phyloP scores from a whole-genome alignment of 345 rosid genomes.

The Arabis hirsuta region DNA sequence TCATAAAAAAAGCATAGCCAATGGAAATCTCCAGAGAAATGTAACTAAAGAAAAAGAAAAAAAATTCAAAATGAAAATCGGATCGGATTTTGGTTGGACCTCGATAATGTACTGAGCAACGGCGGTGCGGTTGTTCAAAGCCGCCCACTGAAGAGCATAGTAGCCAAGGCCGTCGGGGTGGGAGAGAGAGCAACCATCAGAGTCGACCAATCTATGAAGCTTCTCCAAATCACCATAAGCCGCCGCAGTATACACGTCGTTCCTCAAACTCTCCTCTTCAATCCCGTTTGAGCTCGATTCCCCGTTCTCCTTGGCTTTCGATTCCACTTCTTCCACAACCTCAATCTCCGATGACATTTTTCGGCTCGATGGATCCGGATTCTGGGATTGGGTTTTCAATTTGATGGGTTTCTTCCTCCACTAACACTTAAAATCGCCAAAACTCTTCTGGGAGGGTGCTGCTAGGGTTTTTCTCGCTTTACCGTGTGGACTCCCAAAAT shows the following conservation, averaged over 20 bases:
- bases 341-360: conserved; percentile 92
- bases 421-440: too few relatives aligned
- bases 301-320: conserved; percentile 39
- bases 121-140: conserved; percentile 79
- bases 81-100: conserved; percentile 30
- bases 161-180: conserved; percentile 80
- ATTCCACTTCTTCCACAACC: conserved; percentile 64
- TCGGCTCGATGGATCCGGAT: too few relatives aligned
- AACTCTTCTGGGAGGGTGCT: too few relatives aligned
- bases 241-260: conserved; percentile 86
- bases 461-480: too few relatives aligned
- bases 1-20: too few relatives aligned
- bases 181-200: conserved; percentile 73
- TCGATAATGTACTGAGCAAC: conserved; percentile 84
- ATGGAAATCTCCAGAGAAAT: too few relatives aligned
- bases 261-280: conserved; percentile 61
- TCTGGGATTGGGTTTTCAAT: too few relatives aligned
- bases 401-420: too few relatives aligned
- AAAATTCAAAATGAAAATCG: too few relatives aligned
- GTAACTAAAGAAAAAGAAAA: too few relatives aligned
- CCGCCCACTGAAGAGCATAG: conserved; percentile 88
- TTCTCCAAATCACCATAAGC: conserved; percentile 94
- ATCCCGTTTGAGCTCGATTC: conserved; percentile 38
- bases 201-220: conserved; percentile 84
- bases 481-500: too few relatives aligned